Evolutionary conservation across 2,329 filamentous ascomycete species (phyloP).

Genomic region (Microcera coccophila): DNA sequence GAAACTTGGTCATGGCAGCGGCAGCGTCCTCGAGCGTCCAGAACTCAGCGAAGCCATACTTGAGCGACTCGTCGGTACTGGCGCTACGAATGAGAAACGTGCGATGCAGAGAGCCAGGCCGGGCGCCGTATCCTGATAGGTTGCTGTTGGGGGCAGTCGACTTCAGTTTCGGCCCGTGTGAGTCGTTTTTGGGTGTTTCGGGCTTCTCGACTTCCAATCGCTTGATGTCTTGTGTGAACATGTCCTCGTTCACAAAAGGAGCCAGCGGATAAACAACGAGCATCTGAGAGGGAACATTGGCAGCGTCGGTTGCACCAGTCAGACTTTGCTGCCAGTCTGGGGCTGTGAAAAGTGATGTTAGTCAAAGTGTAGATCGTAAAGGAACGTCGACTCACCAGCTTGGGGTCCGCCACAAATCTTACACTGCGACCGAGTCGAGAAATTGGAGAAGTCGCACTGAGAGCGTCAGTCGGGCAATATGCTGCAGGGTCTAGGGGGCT

Average conservation of each 20-base stretch:
- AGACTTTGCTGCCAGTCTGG: constrained; percentile 35
- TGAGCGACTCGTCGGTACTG: constrained; percentile 66
- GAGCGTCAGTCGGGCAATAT: constrained; percentile 13
- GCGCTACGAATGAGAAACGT: constrained; percentile 74
- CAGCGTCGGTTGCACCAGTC: constrained; percentile 47
- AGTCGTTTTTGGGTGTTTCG: constrained; percentile 40
- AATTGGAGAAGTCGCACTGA: constrained; percentile 41
- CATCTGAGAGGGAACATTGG: constrained; percentile 65
- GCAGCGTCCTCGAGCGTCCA: constrained; percentile 71
- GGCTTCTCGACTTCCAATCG: constrained; percentile 66
- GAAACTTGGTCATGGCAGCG: constrained; percentile 68
- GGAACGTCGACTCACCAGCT: constrained; percentile 25
- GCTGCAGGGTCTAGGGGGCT: constrained; percentile 3
- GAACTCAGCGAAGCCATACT: constrained; percentile 83
- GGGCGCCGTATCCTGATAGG: constrained; percentile 62
- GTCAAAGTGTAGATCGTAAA: background rate
- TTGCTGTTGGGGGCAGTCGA: constrained; percentile 55
- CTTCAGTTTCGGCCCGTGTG: constrained; percentile 53
- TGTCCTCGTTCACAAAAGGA: constrained; percentile 65
- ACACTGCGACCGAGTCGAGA: constrained; percentile 35
- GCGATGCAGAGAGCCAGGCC: constrained; percentile 68
- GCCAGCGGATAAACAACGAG: constrained; percentile 70
- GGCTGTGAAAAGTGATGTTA: constrained; percentile 10
- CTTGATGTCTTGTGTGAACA: constrained; percentile 67
- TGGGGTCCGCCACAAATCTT: constrained; percentile 36